Conservation (phyloP, 2,329 filamentous ascomycete genomes). For the Pleomassaria siparia region DNA sequence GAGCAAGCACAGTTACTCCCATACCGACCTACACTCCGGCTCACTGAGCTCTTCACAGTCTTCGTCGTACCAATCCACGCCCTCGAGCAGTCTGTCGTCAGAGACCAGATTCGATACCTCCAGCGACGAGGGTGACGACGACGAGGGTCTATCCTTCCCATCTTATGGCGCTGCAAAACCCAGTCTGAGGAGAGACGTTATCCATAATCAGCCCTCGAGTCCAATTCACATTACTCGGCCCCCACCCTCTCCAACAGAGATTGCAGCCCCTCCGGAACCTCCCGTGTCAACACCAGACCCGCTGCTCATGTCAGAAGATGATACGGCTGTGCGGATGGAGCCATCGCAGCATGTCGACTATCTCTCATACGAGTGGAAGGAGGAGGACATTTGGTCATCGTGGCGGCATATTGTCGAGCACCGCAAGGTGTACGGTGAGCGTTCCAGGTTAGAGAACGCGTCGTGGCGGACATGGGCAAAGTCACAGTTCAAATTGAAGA, state of each 20-base stretch:
- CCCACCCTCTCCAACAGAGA: constrained; percentile 56
- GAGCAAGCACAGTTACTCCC: constrained; percentile 37
- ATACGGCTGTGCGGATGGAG: constrained; percentile 71
- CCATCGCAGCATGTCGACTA: constrained; percentile 94
- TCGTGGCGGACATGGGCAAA: constrained; percentile 98
- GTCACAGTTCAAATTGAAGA: constrained; percentile 81
- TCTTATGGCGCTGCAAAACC: constrained; percentile 38
- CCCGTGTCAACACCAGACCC: constrained; percentile 60
- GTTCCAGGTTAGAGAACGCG: constrained; percentile 85
- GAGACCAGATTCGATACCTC: constrained; percentile 58
- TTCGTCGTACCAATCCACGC: constrained; percentile 63
- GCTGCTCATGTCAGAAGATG: constrained; percentile 66
- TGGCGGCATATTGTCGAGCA: constrained; percentile 91
- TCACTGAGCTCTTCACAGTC: constrained; percentile 42
- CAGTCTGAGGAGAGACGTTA: constrained; percentile 12
- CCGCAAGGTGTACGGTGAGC: constrained; percentile 76
- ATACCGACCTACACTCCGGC: constrained; percentile 39
- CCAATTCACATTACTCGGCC: constrained; percentile 49
- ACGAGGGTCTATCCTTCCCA: constrained; percentile 50
- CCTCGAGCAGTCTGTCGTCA: constrained; percentile 64
- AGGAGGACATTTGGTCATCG: constrained; percentile 96
- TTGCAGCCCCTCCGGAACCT: constrained; percentile 45
- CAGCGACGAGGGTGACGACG: constrained; percentile 51
- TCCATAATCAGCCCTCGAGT: constrained; percentile 43
- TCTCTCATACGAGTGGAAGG: constrained; percentile 86